Evolutionary conservation across 192 early-diverging fungal species (phyloP), one percentile per base, ranked within the genome.

Genomic region (Kickxella alabastrina): DNA sequence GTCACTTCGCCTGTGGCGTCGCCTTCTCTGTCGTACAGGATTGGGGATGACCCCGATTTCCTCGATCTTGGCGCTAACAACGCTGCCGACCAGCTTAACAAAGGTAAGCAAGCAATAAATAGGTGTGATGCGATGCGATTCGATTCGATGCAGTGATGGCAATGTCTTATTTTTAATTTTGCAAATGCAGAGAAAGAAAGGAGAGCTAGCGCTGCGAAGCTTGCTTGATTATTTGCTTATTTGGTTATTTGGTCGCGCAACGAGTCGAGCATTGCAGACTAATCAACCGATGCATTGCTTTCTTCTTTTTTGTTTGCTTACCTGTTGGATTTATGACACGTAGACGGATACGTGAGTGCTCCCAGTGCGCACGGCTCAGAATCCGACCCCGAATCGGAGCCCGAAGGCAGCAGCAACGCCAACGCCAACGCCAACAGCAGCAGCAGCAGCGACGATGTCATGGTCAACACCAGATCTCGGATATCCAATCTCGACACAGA

Each of bases 1-100:
- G 92, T 88, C 49, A 99, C 96, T 8, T 95, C 92, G 7, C 96
- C 96, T 2, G 86, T 96, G 37, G 80, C 81, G 10, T 80, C 79
- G 10, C 84, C 87, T 6, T 24, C 65, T 34, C 47, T 73, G 41
- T 73, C 70, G 27, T 73, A 65, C 24, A 37, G 43, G n/a, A 27
- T 25, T 2, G 31, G 36, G 26, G 50, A 62, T 9, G 68, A 60
- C 21, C 74, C 74, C 5, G 66, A 77, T 34, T 77, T 69, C 27
- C 59, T 77, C 12, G 74, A 77, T 31, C 59, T 77, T 2, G 39
- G 65, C 28, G 74, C 59, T 15, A 54, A 52, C 35, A 50, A 29
- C 10, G 29, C 18, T 0, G 46, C 17, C 13, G 40, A 57, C n/a
- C 43, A 38, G 3, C 31, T 51, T 4, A 35, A 17, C 17, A 35